These are phyloP conservation scores for Neurospora sp. DNA, from an alignment of 495 filamentous ascomycete species.

Conservation along the genomic window DNA sequence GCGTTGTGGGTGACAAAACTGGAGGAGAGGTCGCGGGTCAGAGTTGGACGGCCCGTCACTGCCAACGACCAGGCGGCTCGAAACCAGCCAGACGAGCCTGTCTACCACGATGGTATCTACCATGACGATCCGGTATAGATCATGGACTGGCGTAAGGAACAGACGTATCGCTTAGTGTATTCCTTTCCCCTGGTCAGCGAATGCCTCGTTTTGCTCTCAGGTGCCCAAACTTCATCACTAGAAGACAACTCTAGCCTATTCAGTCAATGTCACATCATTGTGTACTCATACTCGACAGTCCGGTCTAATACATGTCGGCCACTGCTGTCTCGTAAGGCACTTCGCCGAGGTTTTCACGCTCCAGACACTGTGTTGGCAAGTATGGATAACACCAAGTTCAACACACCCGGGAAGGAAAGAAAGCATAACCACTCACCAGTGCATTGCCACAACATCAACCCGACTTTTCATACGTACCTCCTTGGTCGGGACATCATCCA, in stretches of 20 bases:
- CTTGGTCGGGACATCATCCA: too few species aligned
- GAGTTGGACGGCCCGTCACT: slow-evolving; percentile 15
- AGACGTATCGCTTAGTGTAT: neutral
- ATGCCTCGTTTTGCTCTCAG: neutral
- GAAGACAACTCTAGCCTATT: neutral
- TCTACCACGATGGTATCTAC: slow-evolving; percentile 17
- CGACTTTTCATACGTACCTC: too few species aligned
- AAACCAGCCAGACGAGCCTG: slow-evolving; percentile 10
- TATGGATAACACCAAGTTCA: neutral
- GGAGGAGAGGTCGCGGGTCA: slow-evolving; percentile 26
- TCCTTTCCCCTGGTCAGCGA: neutral
- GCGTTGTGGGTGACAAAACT: slow-evolving; percentile 72
- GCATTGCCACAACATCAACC: neutral
- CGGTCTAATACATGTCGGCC: neutral
- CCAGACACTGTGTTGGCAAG: neutral
- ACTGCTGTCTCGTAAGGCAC: neutral
- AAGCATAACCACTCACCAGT: neutral
- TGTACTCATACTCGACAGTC: neutral
- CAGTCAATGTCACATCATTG: neutral
- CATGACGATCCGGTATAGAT: slow-evolving; percentile 20
- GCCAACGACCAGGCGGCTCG: slow-evolving; percentile 8
- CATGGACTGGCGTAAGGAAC: neutral
- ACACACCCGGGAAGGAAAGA: neutral
- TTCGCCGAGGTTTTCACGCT: neutral
- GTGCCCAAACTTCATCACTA: neutral